Evolutionary conservation across 208 protist genomes (phyloP).

Genomic region (Trypanosoma melophagium): DNA sequence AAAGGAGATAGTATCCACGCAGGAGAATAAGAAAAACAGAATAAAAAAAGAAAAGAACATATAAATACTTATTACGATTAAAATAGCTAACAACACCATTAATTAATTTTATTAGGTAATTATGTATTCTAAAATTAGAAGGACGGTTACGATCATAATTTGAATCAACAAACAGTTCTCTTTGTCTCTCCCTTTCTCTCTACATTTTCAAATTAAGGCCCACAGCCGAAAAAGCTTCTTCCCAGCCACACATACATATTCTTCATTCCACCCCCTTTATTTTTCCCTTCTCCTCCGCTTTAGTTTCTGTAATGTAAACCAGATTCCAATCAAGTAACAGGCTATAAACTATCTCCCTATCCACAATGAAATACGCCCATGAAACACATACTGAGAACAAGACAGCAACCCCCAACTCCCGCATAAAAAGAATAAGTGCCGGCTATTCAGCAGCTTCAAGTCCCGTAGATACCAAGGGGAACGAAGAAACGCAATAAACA

Average conservation of each 20-base stretch:
- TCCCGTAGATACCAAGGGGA: too few species aligned
- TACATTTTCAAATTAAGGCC: background rate
- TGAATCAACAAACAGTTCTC: background rate
- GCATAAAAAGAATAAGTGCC: too few species aligned
- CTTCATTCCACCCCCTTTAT: too few species aligned
- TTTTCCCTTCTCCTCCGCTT: too few species aligned
- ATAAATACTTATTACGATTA: conserved; percentile 13
- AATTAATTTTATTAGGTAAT: conserved; percentile 2
- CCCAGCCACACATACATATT: background rate
- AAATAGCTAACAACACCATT: background rate
- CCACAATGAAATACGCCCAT: too few species aligned
- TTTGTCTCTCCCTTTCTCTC: background rate
- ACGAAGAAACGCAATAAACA: too few species aligned
- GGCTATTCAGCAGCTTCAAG: too few species aligned
- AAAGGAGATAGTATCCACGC: background rate
- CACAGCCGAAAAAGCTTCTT: too few species aligned
- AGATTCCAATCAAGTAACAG: too few species aligned
- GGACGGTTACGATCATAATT: background rate
- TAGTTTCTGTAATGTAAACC: too few species aligned
- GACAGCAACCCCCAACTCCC: background rate
- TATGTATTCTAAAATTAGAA: background rate
- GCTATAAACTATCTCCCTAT: too few species aligned
- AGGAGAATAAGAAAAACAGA: background rate
- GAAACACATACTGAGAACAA: background rate
- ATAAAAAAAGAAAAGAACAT: conserved; percentile 15